Percentiles rank a stretch among this genome's conserved stretches.
These are phyloP conservation scores for Trichoderma asperellum DNA, from an alignment of 2,329 filamentous ascomycete genomes.

Conservation along the genomic window DNA sequence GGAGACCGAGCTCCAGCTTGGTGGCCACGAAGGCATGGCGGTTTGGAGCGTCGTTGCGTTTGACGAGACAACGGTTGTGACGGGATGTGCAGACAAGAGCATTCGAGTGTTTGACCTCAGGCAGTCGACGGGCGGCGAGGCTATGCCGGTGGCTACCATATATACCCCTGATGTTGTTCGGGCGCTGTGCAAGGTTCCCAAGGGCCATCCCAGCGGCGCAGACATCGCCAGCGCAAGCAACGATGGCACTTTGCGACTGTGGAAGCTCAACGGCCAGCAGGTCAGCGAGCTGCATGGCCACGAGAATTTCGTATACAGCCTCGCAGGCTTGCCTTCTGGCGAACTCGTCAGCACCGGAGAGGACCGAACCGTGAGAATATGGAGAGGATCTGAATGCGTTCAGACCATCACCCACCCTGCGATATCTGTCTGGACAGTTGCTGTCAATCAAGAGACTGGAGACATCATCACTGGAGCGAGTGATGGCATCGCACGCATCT, in stretches of 20 bases:
- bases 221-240: slow-evolving; percentile 96
- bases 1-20: slow-evolving; percentile 72
- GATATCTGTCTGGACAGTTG: slow-evolving; percentile 93
- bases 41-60: slow-evolving; percentile 93
- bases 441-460: slow-evolving; percentile 78
- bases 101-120: slow-evolving; percentile 82
- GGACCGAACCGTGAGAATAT: slow-evolving; percentile 89
- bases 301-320: slow-evolving; percentile 91
- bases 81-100: slow-evolving; percentile 87
- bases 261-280: slow-evolving; percentile 78
- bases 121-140: slow-evolving; percentile 58
- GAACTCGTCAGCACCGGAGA: slow-evolving; percentile 91
- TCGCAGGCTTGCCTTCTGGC: slow-evolving; percentile 76
- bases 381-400: slow-evolving; percentile 79
- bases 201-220: slow-evolving; percentile 76
- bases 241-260: slow-evolving; percentile 84
- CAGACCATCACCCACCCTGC: slow-evolving; percentile 97
- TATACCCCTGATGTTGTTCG: slow-evolving; percentile 81
- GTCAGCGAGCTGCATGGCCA: slow-evolving; percentile 83
- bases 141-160: slow-evolving; percentile 58
- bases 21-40: slow-evolving; percentile 73
- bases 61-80: slow-evolving; percentile 78
- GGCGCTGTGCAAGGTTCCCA: slow-evolving; percentile 81
- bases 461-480: slow-evolving; percentile 95
- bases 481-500: slow-evolving; percentile 82